Evolutionary conservation across 2,329 filamentous ascomycete genomes (phyloP).

Genomic region (Stachybotrys elegans): DNA sequence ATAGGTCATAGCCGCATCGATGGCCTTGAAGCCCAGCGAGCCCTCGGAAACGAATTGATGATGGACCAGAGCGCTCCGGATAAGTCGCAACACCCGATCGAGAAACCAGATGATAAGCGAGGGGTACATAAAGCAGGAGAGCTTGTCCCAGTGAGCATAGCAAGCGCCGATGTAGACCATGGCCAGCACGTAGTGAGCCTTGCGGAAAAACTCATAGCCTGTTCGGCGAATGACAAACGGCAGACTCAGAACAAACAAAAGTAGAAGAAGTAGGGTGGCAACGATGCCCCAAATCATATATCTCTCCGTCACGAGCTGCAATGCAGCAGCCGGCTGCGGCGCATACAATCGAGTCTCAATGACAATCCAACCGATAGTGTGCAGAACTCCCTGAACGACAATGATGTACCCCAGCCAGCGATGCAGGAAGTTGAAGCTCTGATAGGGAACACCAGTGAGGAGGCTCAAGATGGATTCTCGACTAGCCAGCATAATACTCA

Average conservation of each 20-base stretch:
- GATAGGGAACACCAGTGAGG: slow-evolving; percentile 69
- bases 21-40: slow-evolving; percentile 48
- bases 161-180: slow-evolving; percentile 71
- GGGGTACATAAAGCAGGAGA: slow-evolving; percentile 65
- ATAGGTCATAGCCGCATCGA: slow-evolving; percentile 36
- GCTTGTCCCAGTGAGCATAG: slow-evolving; percentile 67
- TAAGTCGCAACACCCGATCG: slow-evolving; percentile 55
- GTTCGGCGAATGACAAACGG: slow-evolving; percentile 55
- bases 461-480: slow-evolving; percentile 66
- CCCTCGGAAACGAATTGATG: slow-evolving; percentile 40
- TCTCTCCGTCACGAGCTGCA: slow-evolving; percentile 52
- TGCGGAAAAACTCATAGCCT: slow-evolving; percentile 75
- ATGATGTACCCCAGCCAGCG: slow-evolving; percentile 73
- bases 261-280: slow-evolving; percentile 58
- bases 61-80: slow-evolving; percentile 57
- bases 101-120: slow-evolving; percentile 60
- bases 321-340: slow-evolving; percentile 58
- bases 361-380: slow-evolving; percentile 67
- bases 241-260: slow-evolving; percentile 56
- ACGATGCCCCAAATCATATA: slow-evolving; percentile 73
- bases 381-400: slow-evolving; percentile 59
- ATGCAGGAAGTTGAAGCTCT: slow-evolving; percentile 73
- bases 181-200: slow-evolving; percentile 67
- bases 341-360: slow-evolving; percentile 64
- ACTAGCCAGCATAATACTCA: slow-evolving; percentile 62